phyloP scores from a whole-genome alignment of 73 alveolate species.

The Tetrahymena borealis region DNA sequence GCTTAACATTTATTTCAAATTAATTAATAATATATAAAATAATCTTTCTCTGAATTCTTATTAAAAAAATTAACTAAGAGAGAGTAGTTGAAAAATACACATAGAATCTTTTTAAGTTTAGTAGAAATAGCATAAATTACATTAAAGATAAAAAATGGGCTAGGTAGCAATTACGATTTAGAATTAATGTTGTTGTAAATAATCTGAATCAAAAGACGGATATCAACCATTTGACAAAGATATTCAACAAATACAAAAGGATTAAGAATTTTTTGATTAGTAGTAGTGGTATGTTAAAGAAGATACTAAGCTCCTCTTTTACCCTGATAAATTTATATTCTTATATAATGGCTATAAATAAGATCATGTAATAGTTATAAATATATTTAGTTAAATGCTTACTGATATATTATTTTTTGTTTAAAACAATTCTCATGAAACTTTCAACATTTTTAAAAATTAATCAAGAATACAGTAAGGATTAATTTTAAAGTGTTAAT shows the following conservation, averaged over 20 bases:
- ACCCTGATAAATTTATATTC: constrained; percentile 32
- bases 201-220: background rate
- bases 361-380: background rate
- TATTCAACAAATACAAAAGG: background rate
- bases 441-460: no score
- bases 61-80: background rate
- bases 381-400: background rate
- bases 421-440: no score
- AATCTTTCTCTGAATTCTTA: background rate
- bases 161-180: background rate
- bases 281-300: constrained; percentile 41
- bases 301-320: constrained; percentile 4
- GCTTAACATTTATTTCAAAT: background rate
- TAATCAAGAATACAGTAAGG: background rate
- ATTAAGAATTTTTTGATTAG: constrained; percentile 12
- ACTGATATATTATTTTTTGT: background rate
- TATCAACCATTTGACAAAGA: background rate
- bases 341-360: constrained; percentile 29
- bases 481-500: background rate
- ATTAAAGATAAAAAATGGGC: background rate
- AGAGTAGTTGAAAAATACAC: no score
- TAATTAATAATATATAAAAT: background rate
- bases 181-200: background rate
- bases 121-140: no score
- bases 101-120: no score